phyloP scores from a whole-genome alignment of 805 yeast species.

The Zygoascus biomembranicola region DNA sequence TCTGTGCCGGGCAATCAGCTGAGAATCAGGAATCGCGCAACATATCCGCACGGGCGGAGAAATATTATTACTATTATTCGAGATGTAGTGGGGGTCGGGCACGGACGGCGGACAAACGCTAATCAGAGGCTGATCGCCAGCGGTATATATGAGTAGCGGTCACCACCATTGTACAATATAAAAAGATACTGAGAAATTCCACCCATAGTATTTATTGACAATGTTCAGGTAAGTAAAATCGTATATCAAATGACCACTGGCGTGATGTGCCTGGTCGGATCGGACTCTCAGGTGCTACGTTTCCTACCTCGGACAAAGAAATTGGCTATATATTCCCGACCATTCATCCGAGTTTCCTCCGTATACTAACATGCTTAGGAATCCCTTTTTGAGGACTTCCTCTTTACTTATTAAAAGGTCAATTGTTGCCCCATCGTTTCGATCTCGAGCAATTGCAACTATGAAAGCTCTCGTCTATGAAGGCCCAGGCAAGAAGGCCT shows the following conservation, averaged over 20 bases:
- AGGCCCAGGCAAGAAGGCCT: slow-evolving; percentile 35
- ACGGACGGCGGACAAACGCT: too few relatives aligned
- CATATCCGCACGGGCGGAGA: not conserved
- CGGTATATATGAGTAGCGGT: too few relatives aligned
- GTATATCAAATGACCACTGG: not conserved
- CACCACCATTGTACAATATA: too few relatives aligned
- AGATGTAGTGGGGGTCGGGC: too few relatives aligned
- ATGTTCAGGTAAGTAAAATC: not conserved
- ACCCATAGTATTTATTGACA: not conserved
- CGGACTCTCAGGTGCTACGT: too few relatives aligned
- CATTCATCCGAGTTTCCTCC: not conserved
- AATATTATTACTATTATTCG: too few relatives aligned
- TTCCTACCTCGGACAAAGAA: too few relatives aligned
- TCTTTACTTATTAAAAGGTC: not conserved
- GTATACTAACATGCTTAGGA: not conserved
- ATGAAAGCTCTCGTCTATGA: slow-evolving; percentile 43
- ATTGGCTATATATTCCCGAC: too few relatives aligned
- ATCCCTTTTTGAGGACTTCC: not conserved
- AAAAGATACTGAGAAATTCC: too few relatives aligned
- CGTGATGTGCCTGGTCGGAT: too few relatives aligned
- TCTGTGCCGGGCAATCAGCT: not conserved
- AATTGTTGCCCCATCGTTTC: not conserved
- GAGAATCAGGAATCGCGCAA: not conserved
- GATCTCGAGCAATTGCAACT: not conserved
- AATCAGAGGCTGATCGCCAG: too few relatives aligned